Evolutionary conservation across 179 eudicot genomes (phyloP), one percentile per base, ranked within the genome.

Genomic region (Gypsophila paniculata): DNA sequence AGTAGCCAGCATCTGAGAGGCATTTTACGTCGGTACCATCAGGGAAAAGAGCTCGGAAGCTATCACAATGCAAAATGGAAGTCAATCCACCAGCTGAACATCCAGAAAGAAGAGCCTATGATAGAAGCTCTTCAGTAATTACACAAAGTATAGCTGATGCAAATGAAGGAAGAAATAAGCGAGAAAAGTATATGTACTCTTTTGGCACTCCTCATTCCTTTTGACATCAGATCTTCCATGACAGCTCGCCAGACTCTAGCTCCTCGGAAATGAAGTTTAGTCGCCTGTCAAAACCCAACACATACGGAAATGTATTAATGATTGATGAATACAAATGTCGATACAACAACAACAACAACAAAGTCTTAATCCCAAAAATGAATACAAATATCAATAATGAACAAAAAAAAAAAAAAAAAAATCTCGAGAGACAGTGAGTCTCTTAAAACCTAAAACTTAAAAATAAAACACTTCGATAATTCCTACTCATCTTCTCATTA

Each of bases 71-170:
- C 74, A 95, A 76, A 71, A 92, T 95, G 65, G 96, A 75, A 76
- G 97, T 76, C 89, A 95, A 83, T 58, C 99, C 96, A 76, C 99
- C 99, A 76, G 99, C 96, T 55, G 99, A 95, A 79, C 97, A 91
- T 38, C 99, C 99, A 61, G 97, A 87, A 69, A 95, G 88, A 77
- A 95, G 78, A 68, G 93, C 91, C 96, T 90, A 80, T 71, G 68
- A 61, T 63, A 72, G 65, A 76, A 74, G 72, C 58, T 71, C 69
- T 83, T 80, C 75, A 83, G 77, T 75, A 71, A 67, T 57, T 69
- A 76, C 53, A 53, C 18, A 54, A 67, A 60, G 34, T 2, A 69
- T 53, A 53, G 10, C 2, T 17, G 9, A 19, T 29, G 68, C n/a
- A 44, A 55, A 66, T 26, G 36, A 34, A 62, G 32, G 25, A 34